Conservation (phyloP, 345 rosid species). For the Capsella bursapastoris region DNA sequence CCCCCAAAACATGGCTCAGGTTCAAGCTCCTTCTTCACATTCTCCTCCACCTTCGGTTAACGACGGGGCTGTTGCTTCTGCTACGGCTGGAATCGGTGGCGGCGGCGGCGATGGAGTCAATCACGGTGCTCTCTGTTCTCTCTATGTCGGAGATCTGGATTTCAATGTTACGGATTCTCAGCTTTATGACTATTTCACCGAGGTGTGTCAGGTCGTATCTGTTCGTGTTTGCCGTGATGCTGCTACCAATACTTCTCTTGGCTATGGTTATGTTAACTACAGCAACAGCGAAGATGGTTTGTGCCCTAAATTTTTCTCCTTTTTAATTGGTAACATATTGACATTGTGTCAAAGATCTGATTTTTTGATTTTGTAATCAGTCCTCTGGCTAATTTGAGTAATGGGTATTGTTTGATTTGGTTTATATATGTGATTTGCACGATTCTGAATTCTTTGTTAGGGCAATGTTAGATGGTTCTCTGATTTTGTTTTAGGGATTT, state of each 20-base stretch:
- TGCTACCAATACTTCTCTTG: constrained; percentile 74
- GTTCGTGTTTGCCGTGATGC: constrained; percentile 77
- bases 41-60: constrained; percentile 25
- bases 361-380: not conserved
- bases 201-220: constrained; percentile 62
- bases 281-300: constrained; percentile 72
- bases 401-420: constrained; percentile 34
- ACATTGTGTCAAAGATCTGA: constrained; percentile 8
- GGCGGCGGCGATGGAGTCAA: constrained; percentile 39
- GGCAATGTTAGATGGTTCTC: not conserved
- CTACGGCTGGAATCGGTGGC: not conserved
- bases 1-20: constrained; percentile 48
- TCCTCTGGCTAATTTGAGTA: constrained; percentile 1
- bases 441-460: not conserved
- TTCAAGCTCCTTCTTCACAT: constrained; percentile 46
- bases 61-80: constrained; percentile 36
- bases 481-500: not conserved
- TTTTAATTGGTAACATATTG: not conserved
- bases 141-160: constrained; percentile 85
- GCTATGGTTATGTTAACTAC: constrained; percentile 92
- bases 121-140: constrained; percentile 60
- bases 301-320: not conserved
- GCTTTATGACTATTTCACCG: constrained; percentile 68
- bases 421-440: not conserved
- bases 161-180: constrained; percentile 66